Conservation (phyloP, 768 basidiomycete genomes). For the Agrocybe praecox region DNA sequence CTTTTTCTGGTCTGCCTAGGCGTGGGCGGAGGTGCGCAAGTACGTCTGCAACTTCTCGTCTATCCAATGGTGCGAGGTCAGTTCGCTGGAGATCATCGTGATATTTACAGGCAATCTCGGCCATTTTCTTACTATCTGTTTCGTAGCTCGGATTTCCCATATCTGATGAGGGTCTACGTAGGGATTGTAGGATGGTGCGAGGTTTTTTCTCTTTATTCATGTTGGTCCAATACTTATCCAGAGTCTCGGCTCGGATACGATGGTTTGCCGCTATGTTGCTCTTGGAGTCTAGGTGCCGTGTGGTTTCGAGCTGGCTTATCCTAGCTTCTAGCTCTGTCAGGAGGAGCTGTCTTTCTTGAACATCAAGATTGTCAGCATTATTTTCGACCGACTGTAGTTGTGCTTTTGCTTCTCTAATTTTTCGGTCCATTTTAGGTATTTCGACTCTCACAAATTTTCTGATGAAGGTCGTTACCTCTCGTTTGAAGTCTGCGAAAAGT, state of each 20-base stretch:
- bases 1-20: not conserved
- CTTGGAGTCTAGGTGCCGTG: not conserved
- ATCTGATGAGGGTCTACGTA: not conserved
- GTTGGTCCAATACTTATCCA: constrained; percentile 4
- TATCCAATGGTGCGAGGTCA: not conserved
- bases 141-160: not conserved
- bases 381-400: no score
- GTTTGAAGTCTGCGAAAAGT: no score
- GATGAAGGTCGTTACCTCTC: no score
- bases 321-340: not conserved
- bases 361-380: no score
- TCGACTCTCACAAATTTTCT: no score
- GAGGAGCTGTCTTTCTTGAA: not conserved
- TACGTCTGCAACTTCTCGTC: not conserved
- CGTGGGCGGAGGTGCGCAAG: not conserved
- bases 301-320: not conserved
- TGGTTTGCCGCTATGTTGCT: not conserved
- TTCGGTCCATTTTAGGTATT: no score
- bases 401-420: no score
- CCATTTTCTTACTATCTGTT: not conserved
- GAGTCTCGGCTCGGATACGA: not conserved
- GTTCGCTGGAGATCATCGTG: not conserved
- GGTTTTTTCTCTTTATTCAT: constrained; percentile 5
- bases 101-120: constrained; percentile 1
- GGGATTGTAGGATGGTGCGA: not conserved